Base-by-base conservation (phyloP, 495 filamentous ascomycete genomes). In the Chaetomium fimeti region DNA sequence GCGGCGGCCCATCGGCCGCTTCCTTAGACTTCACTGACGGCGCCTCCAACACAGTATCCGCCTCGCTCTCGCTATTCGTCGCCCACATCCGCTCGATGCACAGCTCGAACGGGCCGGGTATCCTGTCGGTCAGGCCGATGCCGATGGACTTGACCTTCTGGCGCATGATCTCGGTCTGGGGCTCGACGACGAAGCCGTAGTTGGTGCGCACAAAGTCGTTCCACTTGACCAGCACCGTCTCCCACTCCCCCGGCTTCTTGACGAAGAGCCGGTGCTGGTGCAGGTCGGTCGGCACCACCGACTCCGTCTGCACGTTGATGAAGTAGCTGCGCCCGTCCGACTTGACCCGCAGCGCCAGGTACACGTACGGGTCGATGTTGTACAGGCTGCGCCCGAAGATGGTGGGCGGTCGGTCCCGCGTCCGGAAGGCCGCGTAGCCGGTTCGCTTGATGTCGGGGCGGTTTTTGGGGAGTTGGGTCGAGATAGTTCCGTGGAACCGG, bases 131-230 rank as follows among this genome's bases (percentile, higher is more conserved):
- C 62, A 97, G 74, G 47, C 91, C 90, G 57, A 98, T 86, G 15
- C 94, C 94, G 20, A 98, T 79, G 47, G 88, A 93, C 72, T 85
- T 83, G 47, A 98, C 87, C 70, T 89, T 90, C 72, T 95, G 87
- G 57, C 89, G 86, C 72, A 96, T 72, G 65, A 97, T 86, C 72
- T 93, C 91, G 11, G 86, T 86, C 80, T 97, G 93, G 27, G 93
- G 94, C 79, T 98, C 92, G 12, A 96, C 86, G 0, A 96, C 90
- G 63, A 87, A 83, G 20, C 94, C 94, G 69, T 92, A 82, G 74
- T 97, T 97, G 40, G 95, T 98, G 57, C 95, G 85, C 59, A 98
- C 93, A 74, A 98, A 98, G 52, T 95, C 89, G 72, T 87, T 87
- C 81, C 92, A 93, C 48, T 89, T 89, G 58, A 98, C 87, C 54